phyloP scores from a whole-genome alignment of 2,329 filamentous ascomycete species.

The Alternaria angustiovoidea region DNA sequence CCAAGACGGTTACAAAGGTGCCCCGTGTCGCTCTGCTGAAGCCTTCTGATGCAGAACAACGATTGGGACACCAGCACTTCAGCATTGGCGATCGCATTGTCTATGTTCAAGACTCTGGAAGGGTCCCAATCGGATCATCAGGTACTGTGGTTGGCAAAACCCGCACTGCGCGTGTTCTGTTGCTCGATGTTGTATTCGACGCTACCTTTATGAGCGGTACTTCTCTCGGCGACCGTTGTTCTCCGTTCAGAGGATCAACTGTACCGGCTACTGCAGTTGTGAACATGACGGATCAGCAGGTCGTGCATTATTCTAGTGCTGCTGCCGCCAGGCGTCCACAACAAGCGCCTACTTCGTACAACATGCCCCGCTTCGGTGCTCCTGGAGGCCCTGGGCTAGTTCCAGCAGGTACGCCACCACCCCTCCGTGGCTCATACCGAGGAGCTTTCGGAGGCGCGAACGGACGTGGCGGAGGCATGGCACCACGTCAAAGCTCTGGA shows the following conservation, averaged over 20 bases:
- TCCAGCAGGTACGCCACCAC: conserved; percentile 63
- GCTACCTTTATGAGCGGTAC: conserved; percentile 97
- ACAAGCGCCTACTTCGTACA: conserved; percentile 60
- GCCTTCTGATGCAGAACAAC: conserved; percentile 94
- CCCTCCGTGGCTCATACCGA: conserved; percentile 66
- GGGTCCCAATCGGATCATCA: conserved; percentile 89
- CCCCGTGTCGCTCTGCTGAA: conserved; percentile 89
- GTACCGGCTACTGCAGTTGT: conserved; percentile 87
- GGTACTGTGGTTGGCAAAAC: conserved; percentile 97
- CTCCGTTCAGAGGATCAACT: conserved; percentile 92
- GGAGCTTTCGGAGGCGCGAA: conserved; percentile 62
- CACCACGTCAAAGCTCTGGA: conserved; percentile 41
- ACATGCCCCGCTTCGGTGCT: conserved; percentile 63
- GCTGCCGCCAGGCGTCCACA: conserved; percentile 62
- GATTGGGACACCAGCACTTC: conserved; percentile 85
- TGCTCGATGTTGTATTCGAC: conserved; percentile 94
- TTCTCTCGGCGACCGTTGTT: conserved; percentile 86
- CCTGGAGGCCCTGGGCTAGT: conserved; percentile 67
- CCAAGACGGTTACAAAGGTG: conserved; percentile 78
- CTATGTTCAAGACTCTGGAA: conserved; percentile 90
- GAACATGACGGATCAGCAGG: conserved; percentile 83
- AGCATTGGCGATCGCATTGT: conserved; percentile 87
- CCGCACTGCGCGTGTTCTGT: conserved; percentile 79
- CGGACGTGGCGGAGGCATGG: conserved; percentile 52
- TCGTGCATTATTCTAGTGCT: conserved; percentile 72